phyloP scores from a whole-genome alignment of 1,139 yeast species.

The Kodamaea suecica region DNA sequence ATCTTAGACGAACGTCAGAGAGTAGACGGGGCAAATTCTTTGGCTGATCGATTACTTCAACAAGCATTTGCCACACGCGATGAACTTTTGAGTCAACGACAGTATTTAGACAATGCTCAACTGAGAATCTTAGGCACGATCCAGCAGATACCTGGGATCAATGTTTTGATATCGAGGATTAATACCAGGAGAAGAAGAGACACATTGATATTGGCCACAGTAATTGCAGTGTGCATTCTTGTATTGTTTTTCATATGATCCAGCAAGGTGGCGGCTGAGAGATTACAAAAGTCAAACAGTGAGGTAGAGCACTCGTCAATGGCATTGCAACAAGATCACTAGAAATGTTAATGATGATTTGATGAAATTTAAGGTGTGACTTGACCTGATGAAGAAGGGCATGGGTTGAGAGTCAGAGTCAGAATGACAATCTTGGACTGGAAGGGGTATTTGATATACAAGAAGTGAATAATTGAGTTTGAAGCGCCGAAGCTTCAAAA shows the following conservation, averaged over 20 bases:
- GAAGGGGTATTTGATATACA: too few species aligned
- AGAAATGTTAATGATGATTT: too few species aligned
- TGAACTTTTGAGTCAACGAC: constrained; percentile 71
- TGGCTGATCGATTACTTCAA: constrained; percentile 74
- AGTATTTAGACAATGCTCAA: constrained; percentile 61
- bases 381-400: too few species aligned
- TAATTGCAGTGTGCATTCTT: constrained; percentile 72
- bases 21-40: constrained; percentile 66
- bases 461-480: too few species aligned
- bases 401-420: too few species aligned
- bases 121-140: constrained; percentile 59
- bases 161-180: constrained; percentile 70
- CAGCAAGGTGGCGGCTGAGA: neutral
- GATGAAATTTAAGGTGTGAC: too few species aligned
- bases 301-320: too few species aligned
- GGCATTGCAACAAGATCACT: too few species aligned
- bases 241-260: constrained; percentile 53
- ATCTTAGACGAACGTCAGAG: constrained; percentile 74
- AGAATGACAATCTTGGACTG: too few species aligned
- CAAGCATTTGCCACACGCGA: constrained; percentile 91
- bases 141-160: constrained; percentile 77
- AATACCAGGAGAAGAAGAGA: constrained; percentile 88
- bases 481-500: too few species aligned
- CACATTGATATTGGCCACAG: constrained; percentile 73
- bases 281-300: too few species aligned